Evolutionary conservation across 2,329 filamentous ascomycete species (phyloP), one percentile per base, ranked within the genome.

Genomic region (Cercospora janseana): DNA sequence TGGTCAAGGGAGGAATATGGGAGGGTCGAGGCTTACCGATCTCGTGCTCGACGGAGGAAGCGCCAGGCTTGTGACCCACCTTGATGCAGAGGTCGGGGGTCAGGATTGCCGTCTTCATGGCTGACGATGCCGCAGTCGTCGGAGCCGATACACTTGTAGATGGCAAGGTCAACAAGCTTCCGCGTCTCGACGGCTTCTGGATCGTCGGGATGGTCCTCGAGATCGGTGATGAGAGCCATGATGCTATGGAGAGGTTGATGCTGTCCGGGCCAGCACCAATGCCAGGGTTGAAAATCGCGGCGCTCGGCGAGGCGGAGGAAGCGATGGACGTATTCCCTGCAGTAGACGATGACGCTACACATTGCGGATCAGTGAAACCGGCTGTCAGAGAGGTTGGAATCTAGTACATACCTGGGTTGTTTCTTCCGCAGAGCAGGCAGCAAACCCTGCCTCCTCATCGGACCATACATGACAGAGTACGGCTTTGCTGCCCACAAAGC

Each of bases 191-290:
- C 46, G 6, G 57, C 57, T 40, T 59, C 49, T 4, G 49, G 42
- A 15, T 56, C 55, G 13, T 57, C 37, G 24, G 59, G 57, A 29
- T 51, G 40, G 13, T 60, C 57, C 50, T 60, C 57, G 5, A 61
- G 43, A 38, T 60, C 57, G 15, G 54, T 55, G 7, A 61, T 59
- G n/a, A 61, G 35, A 18, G 57, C 55, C 53, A 60, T 60, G 26
- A 61, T 59, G 44, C 57, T 58, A 45, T 61, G 59, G 15, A 61
- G 21, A 12, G 59, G 59, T 29, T 61, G 59, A 48, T 61, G 59
- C 42, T 59, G 58, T 9, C 58, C 57, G 12, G 53, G 55, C 57
- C 54, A 59, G 32, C 52, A 56, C 57, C 57, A 60, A 52, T 60
- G 57, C 57, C 57, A 60, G 9, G 57, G 57, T 37, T 60, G 57